phyloP scores from a whole-genome alignment of 2,329 filamentous ascomycete species.

The Paecilomyces formosus region DNA sequence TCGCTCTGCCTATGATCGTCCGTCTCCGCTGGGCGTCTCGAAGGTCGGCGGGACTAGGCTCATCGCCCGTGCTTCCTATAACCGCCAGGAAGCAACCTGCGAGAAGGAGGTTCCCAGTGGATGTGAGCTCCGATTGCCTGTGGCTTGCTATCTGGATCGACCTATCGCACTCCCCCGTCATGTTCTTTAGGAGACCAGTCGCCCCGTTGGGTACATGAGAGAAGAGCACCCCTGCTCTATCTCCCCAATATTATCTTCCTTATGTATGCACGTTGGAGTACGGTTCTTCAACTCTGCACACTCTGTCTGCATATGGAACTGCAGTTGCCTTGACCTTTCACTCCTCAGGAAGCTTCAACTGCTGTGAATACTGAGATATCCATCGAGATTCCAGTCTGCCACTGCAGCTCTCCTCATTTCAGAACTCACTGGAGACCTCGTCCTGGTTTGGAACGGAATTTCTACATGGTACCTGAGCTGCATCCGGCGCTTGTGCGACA shows the following conservation, averaged over 20 bases:
- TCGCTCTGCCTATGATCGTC: neutral
- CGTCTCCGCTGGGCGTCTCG: slow-evolving; percentile 21
- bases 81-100: neutral
- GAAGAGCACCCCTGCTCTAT: neutral
- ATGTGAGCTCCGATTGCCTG: slow-evolving; percentile 23
- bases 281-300: neutral
- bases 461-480: slow-evolving; percentile 1
- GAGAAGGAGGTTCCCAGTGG: slow-evolving; percentile 23
- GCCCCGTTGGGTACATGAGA: neutral
- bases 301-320: neutral
- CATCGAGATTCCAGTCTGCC: neutral
- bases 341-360: neutral
- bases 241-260: neutral
- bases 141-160: slow-evolving; percentile 23
- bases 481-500: slow-evolving; percentile 1
- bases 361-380: neutral
- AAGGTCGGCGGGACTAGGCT: slow-evolving; percentile 12
- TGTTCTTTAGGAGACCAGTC: slow-evolving; percentile 13
- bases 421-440: neutral
- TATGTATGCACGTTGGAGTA: neutral
- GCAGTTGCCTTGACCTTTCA: neutral
- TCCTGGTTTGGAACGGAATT: neutral
- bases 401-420: neutral
- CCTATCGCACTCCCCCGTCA: slow-evolving; percentile 7
- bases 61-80: neutral